These are phyloP conservation scores for baker's yeast (Saccharomyces cerevisiae) DNA, from an alignment of 805 yeast species.

Conservation along the genomic window DNA sequence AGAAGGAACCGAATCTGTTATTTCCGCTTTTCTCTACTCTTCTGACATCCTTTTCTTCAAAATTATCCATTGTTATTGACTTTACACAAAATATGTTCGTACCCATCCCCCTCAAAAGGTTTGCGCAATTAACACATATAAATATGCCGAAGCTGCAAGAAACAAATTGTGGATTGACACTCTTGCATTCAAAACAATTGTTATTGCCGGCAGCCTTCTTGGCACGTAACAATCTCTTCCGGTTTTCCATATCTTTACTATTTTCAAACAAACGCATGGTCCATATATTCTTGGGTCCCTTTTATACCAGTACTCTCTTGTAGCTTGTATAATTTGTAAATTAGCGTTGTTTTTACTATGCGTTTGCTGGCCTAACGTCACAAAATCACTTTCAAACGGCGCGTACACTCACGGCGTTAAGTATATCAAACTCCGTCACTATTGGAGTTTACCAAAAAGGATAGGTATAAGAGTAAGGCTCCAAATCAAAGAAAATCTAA, in stretches of 20 bases:
- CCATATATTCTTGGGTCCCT: not conserved
- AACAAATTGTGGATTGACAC: constrained; percentile 99
- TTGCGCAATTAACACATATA: constrained; percentile 96
- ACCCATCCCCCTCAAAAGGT: constrained; percentile 89
- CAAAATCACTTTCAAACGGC: not conserved
- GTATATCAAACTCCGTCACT: not conserved
- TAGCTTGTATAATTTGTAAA: not conserved
- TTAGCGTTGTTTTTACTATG: not conserved
- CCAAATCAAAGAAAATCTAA: not conserved
- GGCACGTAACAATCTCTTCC: constrained; percentile 64
- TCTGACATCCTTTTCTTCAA: constrained; percentile 81
- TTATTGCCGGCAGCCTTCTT: constrained; percentile 80
- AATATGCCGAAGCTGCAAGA: constrained; percentile 96
- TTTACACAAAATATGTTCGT: constrained; percentile 95
- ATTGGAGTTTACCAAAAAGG: not conserved
- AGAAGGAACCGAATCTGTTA: constrained; percentile 1
- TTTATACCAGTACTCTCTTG: not conserved
- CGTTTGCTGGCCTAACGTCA: not conserved
- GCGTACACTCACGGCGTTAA: not conserved
- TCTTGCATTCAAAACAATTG: constrained; percentile 86
- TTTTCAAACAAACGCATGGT: not conserved
- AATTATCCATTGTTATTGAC: constrained; percentile 97
- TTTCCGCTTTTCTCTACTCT: constrained; percentile 96
- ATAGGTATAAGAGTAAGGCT: not conserved
- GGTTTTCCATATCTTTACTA: constrained; percentile 67